Evolutionary conservation across 768 basidiomycete species (phyloP), one percentile per base, ranked within the genome.

Genomic region (Cystobasidium onofrii): DNA sequence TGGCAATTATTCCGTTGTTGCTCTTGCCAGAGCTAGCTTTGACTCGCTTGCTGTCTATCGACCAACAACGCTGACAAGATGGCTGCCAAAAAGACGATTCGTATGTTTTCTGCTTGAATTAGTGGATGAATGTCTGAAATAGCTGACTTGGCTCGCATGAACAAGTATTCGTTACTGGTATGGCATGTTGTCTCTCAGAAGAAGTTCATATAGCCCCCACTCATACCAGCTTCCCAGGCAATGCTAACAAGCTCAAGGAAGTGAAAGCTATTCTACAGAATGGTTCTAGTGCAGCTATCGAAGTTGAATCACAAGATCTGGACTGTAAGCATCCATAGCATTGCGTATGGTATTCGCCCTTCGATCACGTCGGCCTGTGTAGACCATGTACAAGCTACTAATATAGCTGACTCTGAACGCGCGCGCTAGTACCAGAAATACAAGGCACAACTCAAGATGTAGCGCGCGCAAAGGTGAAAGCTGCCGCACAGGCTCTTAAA

Each of bases 391-490:
- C 44, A 3, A 36, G 23, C n/a, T n/a, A n/a, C n/a, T n/a, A n/a
- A n/a, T n/a, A 29, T 20, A n/a, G 4, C 61, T 64, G 23, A 27
- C 60, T 41, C 1, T 23, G 27, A n/a, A 27, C 46, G 12, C 13
- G 41, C 46, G 12, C 13, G 41, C 39, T 67, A 97, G 94, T 96
- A 34, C 91, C 92, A 1, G 95, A 99, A 81, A 83, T 98, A 1
- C 95, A 99, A 81, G 95, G 95, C 23, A 89, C 89, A 4, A 97
- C 93, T 0, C 86, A 88, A 74, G 91, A 97, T 80, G 89, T 99
- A 13, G 92, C 95, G 0, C 85, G 80, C 29, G 92, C 88, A 1
- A 99, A 99, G 81, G 94, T 92, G 81, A 83, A 84, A 75, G 85
- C 86, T 18, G 95, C 95, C 43, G 91, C 92, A 43, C 88, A 94